Evolutionary conservation across 2,329 filamentous ascomycete genomes (phyloP).

Genomic region (Ceratocystis smalleyi): DNA sequence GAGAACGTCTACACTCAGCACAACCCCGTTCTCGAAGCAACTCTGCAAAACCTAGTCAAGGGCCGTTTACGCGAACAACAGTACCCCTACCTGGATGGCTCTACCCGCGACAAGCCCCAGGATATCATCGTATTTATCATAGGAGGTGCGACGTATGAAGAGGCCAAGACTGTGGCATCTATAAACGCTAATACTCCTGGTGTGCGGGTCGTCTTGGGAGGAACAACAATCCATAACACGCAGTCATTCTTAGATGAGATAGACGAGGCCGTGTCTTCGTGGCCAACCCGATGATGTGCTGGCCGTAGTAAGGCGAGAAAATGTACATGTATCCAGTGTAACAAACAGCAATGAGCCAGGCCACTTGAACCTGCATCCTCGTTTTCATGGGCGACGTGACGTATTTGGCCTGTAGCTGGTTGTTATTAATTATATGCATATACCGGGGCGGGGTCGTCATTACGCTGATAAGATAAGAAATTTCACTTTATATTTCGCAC

Average conservation of each 20-base stretch:
- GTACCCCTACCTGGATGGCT: conserved; percentile 85
- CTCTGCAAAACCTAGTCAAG: conserved; percentile 84
- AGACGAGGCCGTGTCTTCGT: conserved; percentile 69
- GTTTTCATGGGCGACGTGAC: background rate
- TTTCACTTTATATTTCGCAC: background rate
- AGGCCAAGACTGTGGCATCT: conserved; percentile 89
- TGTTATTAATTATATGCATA: conserved; percentile 10
- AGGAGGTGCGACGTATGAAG: conserved; percentile 87
- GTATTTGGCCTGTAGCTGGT: background rate
- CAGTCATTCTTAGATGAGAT: conserved; percentile 80
- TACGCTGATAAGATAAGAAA: conserved; percentile 16
- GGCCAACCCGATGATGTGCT: conserved; percentile 39
- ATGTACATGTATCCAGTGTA: background rate
- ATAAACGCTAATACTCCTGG: conserved; percentile 85
- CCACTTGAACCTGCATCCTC: background rate
- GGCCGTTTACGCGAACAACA: conserved; percentile 71
- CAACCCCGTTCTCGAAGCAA: conserved; percentile 72
- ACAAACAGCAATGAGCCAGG: background rate
- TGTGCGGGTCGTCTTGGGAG: conserved; percentile 74
- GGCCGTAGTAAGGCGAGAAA: background rate
- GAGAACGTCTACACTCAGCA: conserved; percentile 99
- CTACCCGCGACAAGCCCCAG: conserved; percentile 87
- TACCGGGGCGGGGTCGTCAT: conserved; percentile 8
- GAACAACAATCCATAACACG: conserved; percentile 78
- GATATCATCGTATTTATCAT: conserved; percentile 92